These are phyloP conservation scores for Vigna mungo DNA, from an alignment of 306 rosid species.

Conservation along the genomic window DNA sequence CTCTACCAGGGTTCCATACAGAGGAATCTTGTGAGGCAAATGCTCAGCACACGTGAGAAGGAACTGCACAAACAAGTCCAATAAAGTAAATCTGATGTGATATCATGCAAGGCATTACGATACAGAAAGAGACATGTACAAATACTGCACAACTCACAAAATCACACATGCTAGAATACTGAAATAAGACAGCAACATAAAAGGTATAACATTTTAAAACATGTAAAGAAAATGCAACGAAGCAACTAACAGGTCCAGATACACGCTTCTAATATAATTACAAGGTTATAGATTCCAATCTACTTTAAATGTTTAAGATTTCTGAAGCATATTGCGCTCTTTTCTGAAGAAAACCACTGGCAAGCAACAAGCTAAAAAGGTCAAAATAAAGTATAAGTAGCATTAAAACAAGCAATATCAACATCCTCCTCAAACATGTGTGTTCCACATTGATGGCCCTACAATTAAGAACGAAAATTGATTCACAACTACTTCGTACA, in stretches of 20 bases:
- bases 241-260: conserved; percentile 14
- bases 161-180: background rate
- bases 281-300: conserved; percentile 1
- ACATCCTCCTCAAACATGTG: background rate
- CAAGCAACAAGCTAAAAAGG: background rate
- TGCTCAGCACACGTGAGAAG: conserved; percentile 80
- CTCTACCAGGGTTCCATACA: conserved; percentile 87
- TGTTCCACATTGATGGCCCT: background rate
- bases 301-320: conserved; percentile 25
- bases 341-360: background rate
- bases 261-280: conserved; percentile 5
- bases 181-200: background rate
- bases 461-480: conserved; percentile 4
- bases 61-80: conserved; percentile 66
- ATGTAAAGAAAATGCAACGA: background rate
- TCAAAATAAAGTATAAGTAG: background rate
- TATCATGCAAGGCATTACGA: background rate
- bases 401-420: background rate
- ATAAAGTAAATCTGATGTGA: conserved; percentile 31
- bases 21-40: conserved; percentile 92
- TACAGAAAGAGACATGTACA: background rate
- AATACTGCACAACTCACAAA: conserved; percentile 6
- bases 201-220: background rate
- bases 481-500: background rate
- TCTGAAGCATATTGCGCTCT: conserved; percentile 2